Evolutionary conservation across 2,329 filamentous ascomycete genomes (phyloP).

Genomic region (Coniella vitis): DNA sequence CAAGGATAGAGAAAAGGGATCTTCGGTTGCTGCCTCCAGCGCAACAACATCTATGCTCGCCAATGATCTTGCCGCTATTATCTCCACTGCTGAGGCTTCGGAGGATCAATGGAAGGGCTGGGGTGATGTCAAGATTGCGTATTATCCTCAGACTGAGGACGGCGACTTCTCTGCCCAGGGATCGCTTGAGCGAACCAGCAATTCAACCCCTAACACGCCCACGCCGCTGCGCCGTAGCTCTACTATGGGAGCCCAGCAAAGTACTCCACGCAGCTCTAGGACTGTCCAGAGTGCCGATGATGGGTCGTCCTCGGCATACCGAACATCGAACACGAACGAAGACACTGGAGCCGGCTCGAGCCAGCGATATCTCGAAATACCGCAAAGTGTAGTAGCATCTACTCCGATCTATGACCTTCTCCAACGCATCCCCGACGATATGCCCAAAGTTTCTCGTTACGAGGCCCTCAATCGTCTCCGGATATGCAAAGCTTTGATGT

Average conservation of each 20-base stretch:
- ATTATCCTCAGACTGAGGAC: slow-evolving; percentile 53
- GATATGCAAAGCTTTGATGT: slow-evolving; percentile 71
- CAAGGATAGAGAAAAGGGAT: slow-evolving; percentile 75
- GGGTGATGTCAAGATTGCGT: slow-evolving; percentile 73
- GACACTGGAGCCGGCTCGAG: slow-evolving; percentile 35
- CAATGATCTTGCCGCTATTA: slow-evolving; percentile 76
- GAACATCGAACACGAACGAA: slow-evolving; percentile 33
- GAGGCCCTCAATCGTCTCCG: slow-evolving; percentile 80
- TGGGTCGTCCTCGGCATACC: slow-evolving; percentile 42
- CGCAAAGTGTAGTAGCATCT: slow-evolving; percentile 46
- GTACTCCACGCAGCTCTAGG: slow-evolving; percentile 34
- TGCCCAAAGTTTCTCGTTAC: slow-evolving; percentile 70
- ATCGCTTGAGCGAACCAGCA: slow-evolving; percentile 20
- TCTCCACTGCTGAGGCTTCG: slow-evolving; percentile 46
- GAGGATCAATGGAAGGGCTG: slow-evolving; percentile 63
- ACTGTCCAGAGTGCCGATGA: slow-evolving; percentile 28
- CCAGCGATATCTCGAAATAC: slow-evolving; percentile 58
- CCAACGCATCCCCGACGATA: slow-evolving; percentile 48
- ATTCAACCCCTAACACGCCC: slow-evolving; percentile 59
- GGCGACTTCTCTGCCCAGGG: slow-evolving; percentile 19
- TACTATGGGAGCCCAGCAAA: slow-evolving; percentile 42
- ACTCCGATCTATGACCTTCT: slow-evolving; percentile 51
- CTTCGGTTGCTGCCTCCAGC: slow-evolving; percentile 32
- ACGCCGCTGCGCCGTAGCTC: slow-evolving; percentile 67
- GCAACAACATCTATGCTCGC: slow-evolving; percentile 59